Evolutionary conservation across 768 basidiomycete species (phyloP), one percentile per base, ranked within the genome.

Genomic region (Pisolithus marmoratus): DNA sequence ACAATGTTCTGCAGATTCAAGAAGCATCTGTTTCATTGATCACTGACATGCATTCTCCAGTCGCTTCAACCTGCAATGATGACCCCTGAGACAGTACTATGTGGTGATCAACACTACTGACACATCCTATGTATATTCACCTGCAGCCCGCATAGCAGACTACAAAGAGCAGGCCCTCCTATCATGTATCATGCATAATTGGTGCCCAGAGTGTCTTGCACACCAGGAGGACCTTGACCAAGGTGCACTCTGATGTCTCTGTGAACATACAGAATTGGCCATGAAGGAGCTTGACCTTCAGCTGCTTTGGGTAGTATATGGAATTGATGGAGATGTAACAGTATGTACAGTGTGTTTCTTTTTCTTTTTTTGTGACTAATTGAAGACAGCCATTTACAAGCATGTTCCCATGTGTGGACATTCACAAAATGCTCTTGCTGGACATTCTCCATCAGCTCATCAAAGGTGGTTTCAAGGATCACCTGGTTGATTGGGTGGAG

Each of bases 371-470:
- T 12, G 14, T 44, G 43, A 44, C 43, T 44, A 5, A 44, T 27
- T 15, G 14, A 44, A 15, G 43, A 22, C 43, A 44, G 43, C 26
- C 12, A 17, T 44, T 44, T 44, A 44, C 43, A 44, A 44, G n/a
- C 17, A 17, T 15, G 14, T 44, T 44, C 17, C 46, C 31, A 36
- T 6, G 19, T 36, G 31, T 17, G 8, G 54, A 78, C 56, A 77
- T 79, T 40, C 73, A 70, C 51, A 0, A 17, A 0, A 65, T 52
- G 22, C 51, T 78, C 20, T 72, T 70, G 0, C 67, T 69, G 19
- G 62, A 75, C 62, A 43, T 76, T 20, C 70, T 78, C 15, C 76
- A 80, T 52, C 74, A 77, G 56, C 60, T 79, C 0, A 67, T 76
- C 60, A 73, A 78, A 54, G 76, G 77, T 0, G 50, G 74, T 0